Base-by-base conservation (phyloP, 352 stramenopile genomes). In the Phytophthora sansomeana region DNA sequence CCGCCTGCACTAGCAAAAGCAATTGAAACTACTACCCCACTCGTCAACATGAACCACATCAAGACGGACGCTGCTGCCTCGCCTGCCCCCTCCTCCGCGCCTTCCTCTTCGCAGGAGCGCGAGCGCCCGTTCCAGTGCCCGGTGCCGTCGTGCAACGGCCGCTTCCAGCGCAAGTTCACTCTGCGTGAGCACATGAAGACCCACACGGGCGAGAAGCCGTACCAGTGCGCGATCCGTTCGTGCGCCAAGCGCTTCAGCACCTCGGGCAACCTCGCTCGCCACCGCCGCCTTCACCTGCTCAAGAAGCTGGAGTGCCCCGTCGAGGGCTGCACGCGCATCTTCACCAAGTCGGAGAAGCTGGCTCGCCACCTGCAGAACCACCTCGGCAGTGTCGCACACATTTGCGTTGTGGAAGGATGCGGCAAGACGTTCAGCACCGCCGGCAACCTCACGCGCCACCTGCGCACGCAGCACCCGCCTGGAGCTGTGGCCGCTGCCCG, bases 151-250 rank as follows among this genome's bases (percentile, higher is more conserved):
- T 81, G 73, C 65, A 66, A 63, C 17, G 70, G 77, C 36, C 75
- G 80, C 56, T 91, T 91, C 74, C 80, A 89, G 50, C 82, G 82
- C 67, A 89, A 87, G 60, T 91, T 89, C 48, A 91, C 82, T 9
- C 80, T 91, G 58, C 87, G 72, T 47, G 83, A 91, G 53, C 85
- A 93, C 69, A 84, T 90, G 67, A 91, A 91, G 75, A 93, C 83
- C 42, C 85, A 93, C 75, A 91, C 85, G 57, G 85, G 85, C 38
- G 85, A 93, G 70, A 87, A 90, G 65, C 83, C 85, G 14, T 81
- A 88, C 62, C 72, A 85, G 52, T 89, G 80, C 51, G 53, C 77
- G 14, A 81, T 82, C 54, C 63, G 56, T n/a, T 74, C 74, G 5
- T 89, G 80, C 63, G 77, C 63, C 19, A 89, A 86, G 74, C 78